Base-by-base conservation (phyloP, 1,284 basidiomycete species). In the Gymnopus androsaceus region DNA sequence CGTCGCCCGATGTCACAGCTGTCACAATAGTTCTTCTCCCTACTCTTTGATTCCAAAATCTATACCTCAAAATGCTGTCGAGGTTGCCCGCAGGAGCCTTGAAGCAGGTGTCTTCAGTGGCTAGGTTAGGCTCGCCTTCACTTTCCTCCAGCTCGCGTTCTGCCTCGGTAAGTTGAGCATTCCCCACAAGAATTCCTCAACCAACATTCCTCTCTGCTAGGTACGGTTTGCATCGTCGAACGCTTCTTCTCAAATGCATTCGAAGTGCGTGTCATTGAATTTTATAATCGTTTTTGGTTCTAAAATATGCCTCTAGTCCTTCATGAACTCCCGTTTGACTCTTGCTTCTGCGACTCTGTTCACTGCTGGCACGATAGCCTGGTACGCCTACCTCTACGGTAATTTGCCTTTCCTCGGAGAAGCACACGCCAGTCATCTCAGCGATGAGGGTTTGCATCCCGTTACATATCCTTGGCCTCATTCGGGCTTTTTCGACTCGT, bases 301-400 rank as follows among this genome's bases (percentile, higher is more conserved):
- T 8, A 54, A 28, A 34, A 17, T 54, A 41, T 51, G 52, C 48
- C 6, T 5, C 28, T 30, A 62, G 70, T 69, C 75, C 4, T 66
- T 73, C 59, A 79, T 88, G 63, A 82, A 82, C 64, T 96, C 94
- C 58, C 88, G 87, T 66, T 80, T 89, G 51, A 86, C 93, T 42
- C 80, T 95, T 58, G 82, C 85, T 59, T 87, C 90, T 57, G 86
- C 89, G 60, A 88, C 94, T 45, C 79, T 89, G 60, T 76, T 91
- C 69, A 85, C 95, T 49, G 90, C 81, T 62, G 95, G 96, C 59
- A 90, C 95, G 40, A 82, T 96, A 71, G 94, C 93, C 56, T 96
- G 93, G 94, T 99, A 99, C 82, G 88, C 91, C 66, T 90, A 96
- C 73, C 83, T 96, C 56, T 98, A 94, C 73, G 97, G 95, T 63